A percentile compares a stretch with the other conserved stretches of the same genome.
These are phyloP conservation scores for Naganishia sp. DNA, from an alignment of 1,284 basidiomycete species.

Conservation along the genomic window DNA sequence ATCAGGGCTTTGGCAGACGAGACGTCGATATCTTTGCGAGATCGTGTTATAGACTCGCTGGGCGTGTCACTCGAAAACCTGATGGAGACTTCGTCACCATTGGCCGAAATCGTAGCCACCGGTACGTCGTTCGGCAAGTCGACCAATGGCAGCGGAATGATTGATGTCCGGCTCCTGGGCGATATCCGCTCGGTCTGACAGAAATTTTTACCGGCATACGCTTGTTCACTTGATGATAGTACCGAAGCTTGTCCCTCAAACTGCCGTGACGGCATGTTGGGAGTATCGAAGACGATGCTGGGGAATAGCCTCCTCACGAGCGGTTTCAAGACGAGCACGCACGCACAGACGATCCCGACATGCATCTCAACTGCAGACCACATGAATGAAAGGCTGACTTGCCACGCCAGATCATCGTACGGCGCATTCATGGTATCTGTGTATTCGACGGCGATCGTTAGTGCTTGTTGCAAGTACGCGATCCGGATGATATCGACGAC, in stretches of 20 bases:
- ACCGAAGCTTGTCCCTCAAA: constrained; percentile 5
- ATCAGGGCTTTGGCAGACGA: neutral
- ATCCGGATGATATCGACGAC: constrained; percentile 52
- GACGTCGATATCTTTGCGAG: neutral
- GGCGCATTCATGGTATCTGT: constrained; percentile 5
- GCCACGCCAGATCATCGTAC: constrained; percentile 44
- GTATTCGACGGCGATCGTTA: constrained; percentile 23
- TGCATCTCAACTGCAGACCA: constrained; percentile 51
- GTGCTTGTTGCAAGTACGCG: constrained; percentile 42
- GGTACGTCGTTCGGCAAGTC: neutral
- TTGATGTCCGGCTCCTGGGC: neutral
- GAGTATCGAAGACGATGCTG: constrained; percentile 1
- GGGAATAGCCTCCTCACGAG: constrained; percentile 38
- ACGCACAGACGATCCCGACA: constrained; percentile 50
- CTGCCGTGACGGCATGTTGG: constrained; percentile 23
- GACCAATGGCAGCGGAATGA: neutral
- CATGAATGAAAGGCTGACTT: constrained; percentile 48
- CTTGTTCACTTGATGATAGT: neutral
- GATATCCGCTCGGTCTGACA: neutral
- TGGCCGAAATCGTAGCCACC: neutral
- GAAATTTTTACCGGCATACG: neutral
- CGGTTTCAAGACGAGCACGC: constrained; percentile 51
- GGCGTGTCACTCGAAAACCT: neutral
- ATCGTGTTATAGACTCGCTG: too few species aligned
- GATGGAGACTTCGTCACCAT: neutral